Base-by-base conservation (phyloP, 495 filamentous ascomycete genomes). In the Penicillium riverlandense region DNA sequence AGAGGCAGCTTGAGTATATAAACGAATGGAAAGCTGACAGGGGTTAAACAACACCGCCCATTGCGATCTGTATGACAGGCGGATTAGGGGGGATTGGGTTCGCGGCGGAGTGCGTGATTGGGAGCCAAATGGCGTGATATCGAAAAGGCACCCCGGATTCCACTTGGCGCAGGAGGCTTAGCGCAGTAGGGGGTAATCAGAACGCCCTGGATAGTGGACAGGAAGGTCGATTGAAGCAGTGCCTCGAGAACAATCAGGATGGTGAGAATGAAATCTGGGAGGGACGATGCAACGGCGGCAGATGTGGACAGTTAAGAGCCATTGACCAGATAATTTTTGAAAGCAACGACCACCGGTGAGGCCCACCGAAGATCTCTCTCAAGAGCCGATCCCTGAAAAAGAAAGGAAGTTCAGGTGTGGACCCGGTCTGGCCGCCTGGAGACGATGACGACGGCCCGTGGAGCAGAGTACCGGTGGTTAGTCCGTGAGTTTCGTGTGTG, bases 361-460 rank as follows among this genome's bases (percentile, higher is more conserved):
- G 28, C 42, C 42, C 42, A 37, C 42, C 35, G 42, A 37, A 37
- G 42, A 44, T 44, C 42, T 12, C 15, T 16, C 15, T 52, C 49
- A 33, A 38, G 44, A 47, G 43, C 29, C 15, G 46, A 43, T 52
- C 32, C 39, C 15, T 48, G 30, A 22, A 33, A 37, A 37, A 4
- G 15, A 16, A 16, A 16, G 15, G 15, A 40, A 38, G 43, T 42
- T 39, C 49, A 38, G 49, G 47, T 48, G 48, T 34, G 44, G 42
- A 48, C 47, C 47, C 30, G 40, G 31, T 22, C 37, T 16, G 46
- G 48, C 22, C 59, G 63, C 58, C 57, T 67, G 63, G 63, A 65
- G 45, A 48, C 31, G 57, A 55, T 65, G 59, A 63, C 55, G 55
- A 55, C 39, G 44, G 42, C 43, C 37, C 52, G 57, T 61, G 54